Evolutionary conservation across 768 basidiomycete genomes (phyloP).

Genomic region (Psilocybe sp.): DNA sequence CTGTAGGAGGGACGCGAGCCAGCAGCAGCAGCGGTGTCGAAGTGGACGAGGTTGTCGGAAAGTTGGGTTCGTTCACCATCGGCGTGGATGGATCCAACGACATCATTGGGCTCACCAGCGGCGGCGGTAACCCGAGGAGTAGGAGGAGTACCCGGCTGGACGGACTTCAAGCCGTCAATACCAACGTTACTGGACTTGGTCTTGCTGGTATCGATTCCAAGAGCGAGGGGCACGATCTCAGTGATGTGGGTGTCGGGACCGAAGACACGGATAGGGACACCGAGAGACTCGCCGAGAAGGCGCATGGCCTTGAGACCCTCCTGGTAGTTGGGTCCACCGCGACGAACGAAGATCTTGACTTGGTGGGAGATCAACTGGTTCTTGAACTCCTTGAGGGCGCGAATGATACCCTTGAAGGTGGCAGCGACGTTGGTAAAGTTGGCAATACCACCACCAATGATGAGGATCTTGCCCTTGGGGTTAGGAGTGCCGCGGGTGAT

Average conservation of each 20-base stretch:
- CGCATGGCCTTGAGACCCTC: slow-evolving; percentile 97
- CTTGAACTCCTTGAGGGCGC: slow-evolving; percentile 92
- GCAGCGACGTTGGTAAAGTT: slow-evolving; percentile 99
- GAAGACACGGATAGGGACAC: slow-evolving; percentile 94
- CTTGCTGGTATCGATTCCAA: slow-evolving; percentile 66
- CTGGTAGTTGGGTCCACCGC: slow-evolving; percentile 99
- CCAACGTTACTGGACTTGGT: slow-evolving; percentile 32
- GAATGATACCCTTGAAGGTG: slow-evolving; percentile 99
- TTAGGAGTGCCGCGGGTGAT: slow-evolving; percentile 87
- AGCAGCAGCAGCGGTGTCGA: slow-evolving; percentile 50
- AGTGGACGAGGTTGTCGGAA: slow-evolving; percentile 88
- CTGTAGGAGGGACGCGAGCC: slow-evolving; percentile 72
- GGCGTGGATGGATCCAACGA: slow-evolving; percentile 71
- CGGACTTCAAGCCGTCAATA: slow-evolving; percentile 29
- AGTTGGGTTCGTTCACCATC: slow-evolving; percentile 81
- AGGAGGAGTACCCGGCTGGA: slow-evolving; percentile 38
- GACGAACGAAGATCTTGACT: slow-evolving; percentile 95
- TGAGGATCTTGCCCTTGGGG: slow-evolving; percentile 93
- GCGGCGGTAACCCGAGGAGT: slow-evolving; percentile 31
- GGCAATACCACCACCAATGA: slow-evolving; percentile 99
- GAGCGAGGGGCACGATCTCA: slow-evolving; percentile 96
- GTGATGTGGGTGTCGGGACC: slow-evolving; percentile 99
- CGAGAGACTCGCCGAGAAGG: slow-evolving; percentile 93
- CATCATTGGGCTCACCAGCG: slow-evolving; percentile 37
- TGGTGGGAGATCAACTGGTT: slow-evolving; percentile 74